Conservation (phyloP, 768 basidiomycete genomes). For the Termitomyces sp. region DNA sequence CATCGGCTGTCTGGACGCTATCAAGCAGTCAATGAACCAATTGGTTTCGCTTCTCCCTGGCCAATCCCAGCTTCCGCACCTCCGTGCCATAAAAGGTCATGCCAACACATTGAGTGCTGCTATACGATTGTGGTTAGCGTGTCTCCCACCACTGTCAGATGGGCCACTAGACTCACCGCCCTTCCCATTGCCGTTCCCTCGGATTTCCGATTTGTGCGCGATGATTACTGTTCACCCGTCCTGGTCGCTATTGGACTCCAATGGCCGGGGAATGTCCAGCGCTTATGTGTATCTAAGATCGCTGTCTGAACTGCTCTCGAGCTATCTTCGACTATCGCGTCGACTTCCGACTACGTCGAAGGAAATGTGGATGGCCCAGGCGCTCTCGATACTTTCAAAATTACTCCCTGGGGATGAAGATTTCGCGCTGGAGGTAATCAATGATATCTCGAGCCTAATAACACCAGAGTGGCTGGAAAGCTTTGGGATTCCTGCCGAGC, state of each 20-base stretch:
- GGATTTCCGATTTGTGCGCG: slow-evolving; percentile 50
- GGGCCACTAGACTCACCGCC: slow-evolving; percentile 44
- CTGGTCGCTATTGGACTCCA: slow-evolving; percentile 35
- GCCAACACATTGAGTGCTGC: slow-evolving; percentile 38
- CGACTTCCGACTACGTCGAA: slow-evolving; percentile 49
- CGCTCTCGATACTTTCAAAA: slow-evolving; percentile 47
- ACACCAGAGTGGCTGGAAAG: slow-evolving; percentile 35
- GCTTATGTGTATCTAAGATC: slow-evolving; percentile 41
- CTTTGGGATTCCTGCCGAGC: slow-evolving; percentile 31
- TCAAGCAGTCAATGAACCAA: slow-evolving; percentile 24
- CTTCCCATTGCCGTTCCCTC: slow-evolving; percentile 54
- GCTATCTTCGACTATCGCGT: slow-evolving; percentile 56
- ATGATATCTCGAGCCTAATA: slow-evolving; percentile 31
- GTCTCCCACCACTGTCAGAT: slow-evolving; percentile 38
- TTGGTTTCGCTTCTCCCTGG: slow-evolving; percentile 12
- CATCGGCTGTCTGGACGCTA: slow-evolving; percentile 24
- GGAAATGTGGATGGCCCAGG: slow-evolving; percentile 65
- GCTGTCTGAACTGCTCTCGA: slow-evolving; percentile 46
- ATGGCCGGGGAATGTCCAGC: slow-evolving; percentile 13
- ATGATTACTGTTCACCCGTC: slow-evolving; percentile 43
- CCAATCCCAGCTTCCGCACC: slow-evolving; percentile 12
- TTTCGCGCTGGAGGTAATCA: slow-evolving; percentile 37
- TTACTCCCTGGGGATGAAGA: slow-evolving; percentile 77
- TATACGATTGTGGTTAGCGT: slow-evolving; percentile 63
- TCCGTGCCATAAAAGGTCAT: slow-evolving; percentile 28